A percentile compares a stretch with the other conserved stretches of the same genome.
These are phyloP conservation scores for Aspergillus sp. DNA, from an alignment of 2,329 filamentous ascomycete species.

Conservation along the genomic window DNA sequence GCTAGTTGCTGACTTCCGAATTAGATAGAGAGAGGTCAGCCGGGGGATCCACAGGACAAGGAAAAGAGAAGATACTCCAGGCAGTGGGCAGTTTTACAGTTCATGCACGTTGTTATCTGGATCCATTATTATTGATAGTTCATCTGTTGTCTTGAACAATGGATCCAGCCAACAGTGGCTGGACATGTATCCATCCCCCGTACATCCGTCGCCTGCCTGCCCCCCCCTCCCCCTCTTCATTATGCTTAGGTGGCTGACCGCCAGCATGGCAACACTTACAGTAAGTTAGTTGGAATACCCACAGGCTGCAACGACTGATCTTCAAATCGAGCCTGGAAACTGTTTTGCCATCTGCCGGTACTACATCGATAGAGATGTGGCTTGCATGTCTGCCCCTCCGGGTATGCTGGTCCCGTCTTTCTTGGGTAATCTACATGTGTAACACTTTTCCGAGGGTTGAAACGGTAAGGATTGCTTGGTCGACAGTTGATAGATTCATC, in stretches of 20 bases:
- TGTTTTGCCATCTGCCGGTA: conserved; percentile 2
- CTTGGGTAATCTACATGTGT: conserved; percentile 4
- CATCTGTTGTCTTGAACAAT: conserved; percentile 12
- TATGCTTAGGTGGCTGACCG: conserved; percentile 18
- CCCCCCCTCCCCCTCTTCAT: not conserved
- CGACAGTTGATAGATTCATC: not conserved
- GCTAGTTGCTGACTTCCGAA: not conserved
- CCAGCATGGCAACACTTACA: conserved; percentile 15
- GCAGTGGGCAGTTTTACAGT: conserved; percentile 13
- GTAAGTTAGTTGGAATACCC: not conserved
- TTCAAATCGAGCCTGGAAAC: conserved; percentile 1
- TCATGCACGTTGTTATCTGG: conserved; percentile 24
- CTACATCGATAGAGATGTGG: conserved; percentile 3
- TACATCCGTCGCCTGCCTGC: not conserved
- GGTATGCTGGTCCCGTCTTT: not conserved
- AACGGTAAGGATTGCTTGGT: not conserved
- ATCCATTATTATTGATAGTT: conserved; percentile 17
- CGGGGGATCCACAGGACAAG: not conserved
- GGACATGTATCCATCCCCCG: conserved; percentile 14
- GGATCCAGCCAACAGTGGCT: conserved; percentile 17
- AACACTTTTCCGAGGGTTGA: not conserved
- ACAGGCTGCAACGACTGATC: conserved; percentile 2
- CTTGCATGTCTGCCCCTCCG: conserved; percentile 4
- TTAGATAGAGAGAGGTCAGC: not conserved
- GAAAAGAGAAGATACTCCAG: not conserved